These are phyloP conservation scores for Sclerospora graminicola DNA, from an alignment of 352 stramenopile species.

Conservation along the genomic window DNA sequence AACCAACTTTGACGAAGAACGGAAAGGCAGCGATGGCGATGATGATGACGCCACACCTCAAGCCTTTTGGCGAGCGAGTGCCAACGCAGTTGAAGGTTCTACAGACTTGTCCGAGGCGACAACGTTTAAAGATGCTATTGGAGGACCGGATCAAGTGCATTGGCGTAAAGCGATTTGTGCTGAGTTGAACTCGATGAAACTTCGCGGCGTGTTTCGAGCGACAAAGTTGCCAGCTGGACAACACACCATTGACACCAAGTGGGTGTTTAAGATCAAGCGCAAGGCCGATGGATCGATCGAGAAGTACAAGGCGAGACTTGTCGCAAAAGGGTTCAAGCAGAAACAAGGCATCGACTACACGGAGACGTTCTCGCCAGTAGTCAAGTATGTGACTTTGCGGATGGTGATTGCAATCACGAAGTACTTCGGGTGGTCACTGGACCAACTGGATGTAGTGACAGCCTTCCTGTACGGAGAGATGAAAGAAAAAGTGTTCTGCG, in stretches of 20 bases:
- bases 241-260: conserved; percentile 13
- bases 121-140: conserved; percentile 4
- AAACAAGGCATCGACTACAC: conserved; percentile 24
- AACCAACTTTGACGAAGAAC: too few species aligned
- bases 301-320: conserved; percentile 10
- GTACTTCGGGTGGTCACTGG: neutral
- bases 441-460: conserved; percentile 5
- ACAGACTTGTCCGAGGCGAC: neutral
- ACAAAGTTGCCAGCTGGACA: conserved; percentile 2
- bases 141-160: conserved; percentile 6
- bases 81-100: too few species aligned
- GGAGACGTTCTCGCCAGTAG: neutral
- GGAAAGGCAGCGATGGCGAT: too few species aligned
- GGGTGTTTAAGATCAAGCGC: conserved; percentile 28
- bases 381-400: neutral
- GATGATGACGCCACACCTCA: too few species aligned
- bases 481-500: conserved; percentile 2
- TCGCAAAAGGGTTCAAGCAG: conserved; percentile 9
- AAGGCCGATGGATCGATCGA: conserved; percentile 26
- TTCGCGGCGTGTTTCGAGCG: conserved; percentile 2
- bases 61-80: too few species aligned
- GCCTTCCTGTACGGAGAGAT: conserved; percentile 3
- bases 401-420: neutral
- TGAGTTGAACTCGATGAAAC: conserved; percentile 2
- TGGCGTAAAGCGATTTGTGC: conserved; percentile 8